phyloP scores from a whole-genome alignment of 345 rosid species.

The Eutrema heterophyllum region DNA sequence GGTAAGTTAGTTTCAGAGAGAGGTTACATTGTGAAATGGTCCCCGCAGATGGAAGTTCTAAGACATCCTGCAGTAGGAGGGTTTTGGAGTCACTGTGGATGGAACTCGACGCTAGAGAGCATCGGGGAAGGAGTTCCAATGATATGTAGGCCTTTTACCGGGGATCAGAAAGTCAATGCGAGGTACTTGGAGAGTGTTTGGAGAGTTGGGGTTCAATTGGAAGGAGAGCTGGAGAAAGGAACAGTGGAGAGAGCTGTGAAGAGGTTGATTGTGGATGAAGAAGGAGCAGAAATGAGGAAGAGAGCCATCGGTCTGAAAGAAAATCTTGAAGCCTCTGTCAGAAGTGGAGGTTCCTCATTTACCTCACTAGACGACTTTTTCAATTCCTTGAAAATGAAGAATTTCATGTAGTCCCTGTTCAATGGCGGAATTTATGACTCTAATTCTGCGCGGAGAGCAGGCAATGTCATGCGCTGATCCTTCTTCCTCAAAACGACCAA shows the following conservation, averaged over 20 bases:
- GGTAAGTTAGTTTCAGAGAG: conserved; percentile 21
- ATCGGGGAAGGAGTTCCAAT: conserved; percentile 47
- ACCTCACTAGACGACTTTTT: conserved; percentile 18
- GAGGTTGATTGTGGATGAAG: conserved; percentile 33
- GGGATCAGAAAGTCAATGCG: conserved; percentile 39
- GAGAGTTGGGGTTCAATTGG: conserved; percentile 40
- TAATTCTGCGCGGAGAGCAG: conserved; percentile 19
- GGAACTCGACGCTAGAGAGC: conserved; percentile 50
- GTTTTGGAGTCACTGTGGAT: conserved; percentile 52
- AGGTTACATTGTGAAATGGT: conserved; percentile 48
- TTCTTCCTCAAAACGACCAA: conserved; percentile 11
- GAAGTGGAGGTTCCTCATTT: conserved; percentile 25
- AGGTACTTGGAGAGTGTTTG: conserved; percentile 36
- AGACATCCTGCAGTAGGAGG: conserved; percentile 43
- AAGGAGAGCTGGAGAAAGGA: conserved; percentile 33
- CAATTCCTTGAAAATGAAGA: conserved; percentile 6
- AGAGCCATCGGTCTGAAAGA: conserved; percentile 28
- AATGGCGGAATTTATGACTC: conserved; percentile 5
- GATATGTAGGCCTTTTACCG: conserved; percentile 41
- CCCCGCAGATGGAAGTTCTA: conserved; percentile 45
- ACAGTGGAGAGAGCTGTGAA: conserved; percentile 24
- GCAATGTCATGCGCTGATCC: conserved; percentile 13
- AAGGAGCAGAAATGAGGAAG: conserved; percentile 34
- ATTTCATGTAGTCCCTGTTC: background rate
- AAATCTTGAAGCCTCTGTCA: conserved; percentile 11